phyloP scores from a whole-genome alignment of 192 early-diverging fungal species.

The Phlyctochytrium bullatum region DNA sequence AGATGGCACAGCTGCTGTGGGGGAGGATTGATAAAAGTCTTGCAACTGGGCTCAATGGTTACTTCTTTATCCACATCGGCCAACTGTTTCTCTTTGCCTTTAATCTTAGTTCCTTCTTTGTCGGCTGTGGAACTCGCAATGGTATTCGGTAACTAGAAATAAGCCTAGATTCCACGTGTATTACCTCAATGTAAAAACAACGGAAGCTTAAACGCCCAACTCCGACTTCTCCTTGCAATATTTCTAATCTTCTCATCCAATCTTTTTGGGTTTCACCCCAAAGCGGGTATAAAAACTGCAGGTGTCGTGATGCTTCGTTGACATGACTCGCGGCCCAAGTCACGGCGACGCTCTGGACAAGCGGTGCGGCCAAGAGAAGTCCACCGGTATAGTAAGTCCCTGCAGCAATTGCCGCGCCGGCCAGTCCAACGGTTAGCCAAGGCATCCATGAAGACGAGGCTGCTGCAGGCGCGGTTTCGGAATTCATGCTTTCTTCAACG shows the following conservation, averaged over 20 bases:
- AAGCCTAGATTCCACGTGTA: not conserved
- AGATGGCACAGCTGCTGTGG: conserved; percentile 2
- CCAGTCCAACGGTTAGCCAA: conserved; percentile 10
- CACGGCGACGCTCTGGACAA: conserved; percentile 36
- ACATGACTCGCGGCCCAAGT: conserved; percentile 41
- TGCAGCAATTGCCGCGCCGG: conserved; percentile 38
- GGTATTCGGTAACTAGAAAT: not conserved
- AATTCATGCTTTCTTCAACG: not conserved
- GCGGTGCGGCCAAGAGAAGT: conserved; percentile 28
- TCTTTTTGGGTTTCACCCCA: conserved; percentile 39
- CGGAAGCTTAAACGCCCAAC: not conserved
- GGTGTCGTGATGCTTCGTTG: conserved; percentile 38
- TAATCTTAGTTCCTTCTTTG: not conserved
- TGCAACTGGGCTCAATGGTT: not conserved
- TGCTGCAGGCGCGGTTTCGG: not conserved
- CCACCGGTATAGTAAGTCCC: conserved; percentile 42
- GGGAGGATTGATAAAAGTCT: conserved; percentile 23
- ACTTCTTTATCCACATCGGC: not conserved
- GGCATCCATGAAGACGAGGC: conserved; percentile 11
- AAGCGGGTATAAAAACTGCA: conserved; percentile 52
- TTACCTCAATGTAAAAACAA: conserved; percentile 3
- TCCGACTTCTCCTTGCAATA: not conserved
- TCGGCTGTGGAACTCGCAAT: not conserved
- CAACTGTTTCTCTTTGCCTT: not conserved
- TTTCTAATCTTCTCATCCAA: not conserved